A percentile compares a stretch with the other conserved stretches of the same genome.
phyloP scores from a whole-genome alignment of 345 rosid genomes.

The Zanthoxylum bungeanum region DNA sequence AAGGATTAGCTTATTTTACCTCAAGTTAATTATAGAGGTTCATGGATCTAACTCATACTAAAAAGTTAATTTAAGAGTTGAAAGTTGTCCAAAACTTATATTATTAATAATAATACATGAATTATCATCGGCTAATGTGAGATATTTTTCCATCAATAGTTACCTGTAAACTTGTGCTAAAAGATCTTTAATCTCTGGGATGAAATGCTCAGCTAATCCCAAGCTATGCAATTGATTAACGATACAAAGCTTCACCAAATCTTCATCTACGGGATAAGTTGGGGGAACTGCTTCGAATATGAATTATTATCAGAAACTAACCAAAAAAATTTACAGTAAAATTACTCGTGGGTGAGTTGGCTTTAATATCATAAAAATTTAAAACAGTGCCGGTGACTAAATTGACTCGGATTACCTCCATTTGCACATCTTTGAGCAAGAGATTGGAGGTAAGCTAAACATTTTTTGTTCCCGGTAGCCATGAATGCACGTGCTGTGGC shows the following conservation, averaged over 20 bases:
- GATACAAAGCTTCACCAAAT: constrained; percentile 44
- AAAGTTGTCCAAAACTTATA: too few relatives aligned
- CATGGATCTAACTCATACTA: too few relatives aligned
- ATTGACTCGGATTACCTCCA: constrained; percentile 33
- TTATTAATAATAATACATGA: too few relatives aligned
- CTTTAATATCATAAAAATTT: too few relatives aligned
- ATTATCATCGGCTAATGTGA: too few relatives aligned
- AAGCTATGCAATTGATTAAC: constrained; percentile 42
- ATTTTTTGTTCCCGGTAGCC: constrained; percentile 41
- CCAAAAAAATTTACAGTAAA: too few relatives aligned
- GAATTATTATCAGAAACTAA: background rate
- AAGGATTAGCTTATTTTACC: too few relatives aligned
- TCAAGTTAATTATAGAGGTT: too few relatives aligned
- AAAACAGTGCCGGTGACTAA: background rate
- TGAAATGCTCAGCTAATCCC: constrained; percentile 55
- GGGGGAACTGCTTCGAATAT: constrained; percentile 45
- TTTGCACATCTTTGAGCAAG: constrained; percentile 30
- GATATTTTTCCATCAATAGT: too few relatives aligned
- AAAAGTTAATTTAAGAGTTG: too few relatives aligned
- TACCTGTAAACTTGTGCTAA: constrained; percentile 44
- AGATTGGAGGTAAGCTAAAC: constrained; percentile 46
- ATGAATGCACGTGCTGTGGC: constrained; percentile 65
- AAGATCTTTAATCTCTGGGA: constrained; percentile 36
- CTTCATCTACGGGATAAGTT: constrained; percentile 48
- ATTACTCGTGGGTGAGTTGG: too few relatives aligned